Conservation (phyloP, 805 yeast species). For the Lachancea sp. region DNA sequence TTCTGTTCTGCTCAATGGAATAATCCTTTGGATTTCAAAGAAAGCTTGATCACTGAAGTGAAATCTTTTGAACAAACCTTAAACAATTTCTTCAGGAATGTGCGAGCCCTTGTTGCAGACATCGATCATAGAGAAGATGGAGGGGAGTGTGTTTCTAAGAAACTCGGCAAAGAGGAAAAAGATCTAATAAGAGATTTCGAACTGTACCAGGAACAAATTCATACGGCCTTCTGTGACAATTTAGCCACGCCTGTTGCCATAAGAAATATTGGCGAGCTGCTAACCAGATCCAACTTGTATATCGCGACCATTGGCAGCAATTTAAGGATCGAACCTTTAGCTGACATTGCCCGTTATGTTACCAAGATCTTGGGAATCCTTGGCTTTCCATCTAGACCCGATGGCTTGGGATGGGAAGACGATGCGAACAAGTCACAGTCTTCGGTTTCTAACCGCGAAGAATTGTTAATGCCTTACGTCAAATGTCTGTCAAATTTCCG, state of each 20-base stretch:
- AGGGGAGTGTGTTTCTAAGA: slow-evolving; percentile 55
- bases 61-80: slow-evolving; percentile 66
- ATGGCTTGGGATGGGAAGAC: slow-evolving; percentile 72
- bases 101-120: slow-evolving; percentile 76
- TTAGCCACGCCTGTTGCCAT: slow-evolving; percentile 73
- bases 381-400: slow-evolving; percentile 69
- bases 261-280: slow-evolving; percentile 57
- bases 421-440: slow-evolving; percentile 15
- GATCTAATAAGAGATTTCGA: slow-evolving; percentile 45
- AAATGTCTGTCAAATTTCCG: slow-evolving; percentile 73
- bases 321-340: slow-evolving; percentile 57
- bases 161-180: slow-evolving; percentile 50
- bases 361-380: slow-evolving; percentile 62
- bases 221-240: slow-evolving; percentile 82
- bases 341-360: slow-evolving; percentile 60
- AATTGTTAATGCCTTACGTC: slow-evolving; percentile 70
- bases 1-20: slow-evolving; percentile 94
- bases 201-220: slow-evolving; percentile 51
- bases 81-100: slow-evolving; percentile 76
- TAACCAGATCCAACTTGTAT: slow-evolving; percentile 67
- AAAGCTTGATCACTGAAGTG: slow-evolving; percentile 68
- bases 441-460: slow-evolving; percentile 43
- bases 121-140: slow-evolving; percentile 43
- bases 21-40: slow-evolving; percentile 86
- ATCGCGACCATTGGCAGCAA: slow-evolving; percentile 48